These are phyloP conservation scores for Cydonia oblonga DNA, from an alignment of 331 rosid genomes.

Conservation along the genomic window DNA sequence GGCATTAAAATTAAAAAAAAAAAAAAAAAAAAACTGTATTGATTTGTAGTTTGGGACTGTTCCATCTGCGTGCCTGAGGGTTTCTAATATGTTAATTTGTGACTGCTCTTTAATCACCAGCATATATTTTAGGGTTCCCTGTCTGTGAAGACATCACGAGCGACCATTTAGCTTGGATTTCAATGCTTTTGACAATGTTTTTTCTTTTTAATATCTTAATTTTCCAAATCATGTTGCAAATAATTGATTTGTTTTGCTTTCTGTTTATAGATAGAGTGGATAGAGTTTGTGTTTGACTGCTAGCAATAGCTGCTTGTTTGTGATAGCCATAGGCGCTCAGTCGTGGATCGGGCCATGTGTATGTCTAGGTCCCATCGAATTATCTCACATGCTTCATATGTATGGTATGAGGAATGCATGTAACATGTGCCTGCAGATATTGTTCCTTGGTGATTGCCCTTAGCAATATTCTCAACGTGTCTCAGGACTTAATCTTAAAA, in stretches of 20 bases:
- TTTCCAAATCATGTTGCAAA: background rate
- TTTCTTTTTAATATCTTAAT: background rate
- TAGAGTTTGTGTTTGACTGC: background rate
- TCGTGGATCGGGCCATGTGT: background rate
- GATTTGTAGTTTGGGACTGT: background rate
- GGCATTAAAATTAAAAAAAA: background rate
- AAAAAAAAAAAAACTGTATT: background rate
- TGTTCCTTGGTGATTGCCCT: background rate
- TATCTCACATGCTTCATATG: background rate
- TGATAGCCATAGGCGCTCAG: background rate
- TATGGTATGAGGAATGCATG: background rate
- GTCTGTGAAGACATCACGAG: background rate
- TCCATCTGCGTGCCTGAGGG: background rate
- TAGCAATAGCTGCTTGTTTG: background rate
- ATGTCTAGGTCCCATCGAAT: background rate
- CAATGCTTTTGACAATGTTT: background rate
- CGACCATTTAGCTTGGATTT: background rate
- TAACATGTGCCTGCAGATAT: background rate
- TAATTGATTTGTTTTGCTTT: background rate
- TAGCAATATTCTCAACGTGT: background rate
- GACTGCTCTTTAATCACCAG: background rate
- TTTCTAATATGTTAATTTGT: background rate
- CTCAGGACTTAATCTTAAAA: background rate
- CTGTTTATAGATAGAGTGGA: background rate
- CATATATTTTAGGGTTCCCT: background rate